Base-by-base conservation (phyloP, 2,329 filamentous ascomycete genomes). In the Claviceps africana region DNA sequence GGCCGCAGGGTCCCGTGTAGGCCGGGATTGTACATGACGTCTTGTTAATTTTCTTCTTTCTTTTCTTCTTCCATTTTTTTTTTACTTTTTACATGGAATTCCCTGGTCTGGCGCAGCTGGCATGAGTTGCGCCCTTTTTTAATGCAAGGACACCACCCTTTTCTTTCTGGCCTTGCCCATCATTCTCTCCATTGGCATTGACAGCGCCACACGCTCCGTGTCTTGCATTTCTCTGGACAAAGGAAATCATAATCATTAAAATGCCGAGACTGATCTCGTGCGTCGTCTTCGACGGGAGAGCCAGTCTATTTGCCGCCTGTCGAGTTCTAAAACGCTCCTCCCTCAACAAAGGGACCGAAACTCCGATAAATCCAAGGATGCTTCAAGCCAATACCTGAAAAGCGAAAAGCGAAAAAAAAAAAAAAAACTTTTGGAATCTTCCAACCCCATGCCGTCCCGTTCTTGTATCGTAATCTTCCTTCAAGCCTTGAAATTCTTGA, bases 281-380 rank as follows among this genome's bases (percentile, higher is more conserved):
- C 15, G 21, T 47, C 42, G 19, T 48, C 15, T 48, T 50, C 30
- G 45, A 45, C 44, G 48, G 39, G 13, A 30, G 30, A 48, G 48
- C 49, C 11, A 48, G 15, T 48, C 37, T 25, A 48, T 51, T 53
- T 37, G 48, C 52, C 48, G 37, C 48, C 52, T 21, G 48, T 37
- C 48, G 19, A 48, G 22, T 46, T 51, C 52, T 47, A 53, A 33
- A 1, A 42, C 51, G 49, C 33, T 46, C 45, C 49, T 51, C 49
- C 45, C 6, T 51, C 15, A 28, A 48, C 19, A 17, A n/a, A 19
- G 21, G 51, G 28, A 35, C 48, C 45, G n/a, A 44, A 48, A 54
- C 50, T 45, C 46, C 52, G 31, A 3, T 33, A 28, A 45, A 46
- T 25, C 28, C 48, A 30, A 19, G 28, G 2, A 44, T 39, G 39